phyloP scores from a whole-genome alignment of 2,329 filamentous ascomycete genomes.

The Sarocladiaceae sp. region DNA sequence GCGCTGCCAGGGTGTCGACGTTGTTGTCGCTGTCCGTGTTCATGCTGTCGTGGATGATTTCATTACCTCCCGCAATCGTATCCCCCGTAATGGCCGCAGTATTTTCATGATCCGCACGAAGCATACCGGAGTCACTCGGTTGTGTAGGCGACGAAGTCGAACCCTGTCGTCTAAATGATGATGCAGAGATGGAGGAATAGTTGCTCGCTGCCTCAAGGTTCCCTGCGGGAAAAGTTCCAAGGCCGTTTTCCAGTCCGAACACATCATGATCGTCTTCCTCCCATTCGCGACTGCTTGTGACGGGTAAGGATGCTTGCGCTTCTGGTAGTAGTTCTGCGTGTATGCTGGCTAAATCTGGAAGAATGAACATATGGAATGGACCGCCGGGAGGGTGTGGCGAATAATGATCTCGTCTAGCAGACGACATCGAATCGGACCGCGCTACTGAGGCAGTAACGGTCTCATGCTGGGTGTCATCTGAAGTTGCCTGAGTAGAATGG shows the following conservation, averaged over 20 bases:
- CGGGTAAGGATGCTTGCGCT: background rate
- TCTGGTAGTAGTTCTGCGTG: background rate
- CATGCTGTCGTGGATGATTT: background rate
- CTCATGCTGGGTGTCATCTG: background rate
- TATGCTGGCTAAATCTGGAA: background rate
- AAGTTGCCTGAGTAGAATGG: background rate
- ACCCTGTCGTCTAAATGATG: background rate
- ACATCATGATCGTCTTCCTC: background rate
- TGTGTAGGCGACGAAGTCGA: background rate
- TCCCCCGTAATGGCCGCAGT: background rate
- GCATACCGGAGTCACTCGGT: background rate
- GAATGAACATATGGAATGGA: background rate
- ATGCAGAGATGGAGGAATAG: background rate
- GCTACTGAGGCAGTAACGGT: background rate
- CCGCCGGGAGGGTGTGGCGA: background rate
- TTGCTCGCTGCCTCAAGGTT: background rate
- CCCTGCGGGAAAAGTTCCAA: no score
- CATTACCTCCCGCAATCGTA: background rate
- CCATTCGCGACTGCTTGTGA: background rate
- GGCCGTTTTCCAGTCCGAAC: background rate
- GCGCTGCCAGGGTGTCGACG: background rate
- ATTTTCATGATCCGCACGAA: background rate
- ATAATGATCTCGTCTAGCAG: background rate
- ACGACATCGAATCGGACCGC: background rate
- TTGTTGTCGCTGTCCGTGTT: background rate